Conservation (phyloP, 306 rosid genomes). For the Trichosanthes truncata region DNA sequence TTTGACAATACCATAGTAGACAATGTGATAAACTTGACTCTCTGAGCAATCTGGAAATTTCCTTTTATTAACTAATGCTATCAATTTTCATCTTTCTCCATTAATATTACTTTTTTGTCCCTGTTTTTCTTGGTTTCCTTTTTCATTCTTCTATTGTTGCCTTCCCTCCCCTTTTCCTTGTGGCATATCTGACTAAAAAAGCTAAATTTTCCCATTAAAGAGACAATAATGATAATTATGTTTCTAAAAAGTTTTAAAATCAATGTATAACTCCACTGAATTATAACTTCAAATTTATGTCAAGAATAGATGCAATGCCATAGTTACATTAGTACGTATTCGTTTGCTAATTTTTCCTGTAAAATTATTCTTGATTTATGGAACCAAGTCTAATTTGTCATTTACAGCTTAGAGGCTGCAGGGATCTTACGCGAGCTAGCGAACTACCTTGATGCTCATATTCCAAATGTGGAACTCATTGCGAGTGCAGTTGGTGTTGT, state of each 20-base stretch:
- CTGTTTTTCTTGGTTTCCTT: neutral
- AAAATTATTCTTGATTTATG: neutral
- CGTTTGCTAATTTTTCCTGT: neutral
- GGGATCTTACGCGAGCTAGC: slow-evolving; percentile 87
- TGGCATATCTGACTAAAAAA: neutral
- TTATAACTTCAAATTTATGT: neutral
- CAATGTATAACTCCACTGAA: too few relatives aligned
- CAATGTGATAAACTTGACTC: neutral
- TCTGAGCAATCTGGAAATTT: neutral
- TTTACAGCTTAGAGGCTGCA: slow-evolving; percentile 71
- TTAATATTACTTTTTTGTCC: neutral
- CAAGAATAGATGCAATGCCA: neutral
- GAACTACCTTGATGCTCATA: slow-evolving; percentile 68
- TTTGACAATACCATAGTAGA: neutral
- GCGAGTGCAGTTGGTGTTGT: slow-evolving; percentile 74
- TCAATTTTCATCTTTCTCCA: neutral
- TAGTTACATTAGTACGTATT: neutral
- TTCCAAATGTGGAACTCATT: slow-evolving; percentile 54
- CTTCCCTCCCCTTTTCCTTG: neutral
- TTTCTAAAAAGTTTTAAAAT: too few relatives aligned
- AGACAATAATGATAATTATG: neutral
- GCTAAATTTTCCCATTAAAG: neutral
- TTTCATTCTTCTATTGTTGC: neutral
- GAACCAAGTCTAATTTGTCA: slow-evolving; percentile 9
- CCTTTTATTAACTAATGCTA: neutral